Percentiles rank a stretch among this genome's conserved stretches.
These are phyloP conservation scores for Echria macrotheca DNA, from an alignment of 495 filamentous ascomycete species.

Conservation along the genomic window DNA sequence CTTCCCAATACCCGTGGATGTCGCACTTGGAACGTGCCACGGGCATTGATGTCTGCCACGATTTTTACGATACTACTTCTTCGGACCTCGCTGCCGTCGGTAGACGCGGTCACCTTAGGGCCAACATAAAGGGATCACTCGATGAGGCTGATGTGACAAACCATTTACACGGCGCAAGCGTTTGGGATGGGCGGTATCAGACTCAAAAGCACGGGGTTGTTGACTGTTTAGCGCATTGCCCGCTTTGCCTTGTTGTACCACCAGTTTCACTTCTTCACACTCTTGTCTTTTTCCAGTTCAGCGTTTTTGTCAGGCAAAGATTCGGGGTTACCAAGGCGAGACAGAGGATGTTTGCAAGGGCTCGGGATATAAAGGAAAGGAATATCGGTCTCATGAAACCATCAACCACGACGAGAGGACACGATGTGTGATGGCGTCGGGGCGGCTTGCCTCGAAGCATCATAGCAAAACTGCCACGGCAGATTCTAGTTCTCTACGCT, in stretches of 20 bases:
- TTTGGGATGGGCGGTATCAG: constrained; percentile 9
- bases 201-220: constrained; percentile 13
- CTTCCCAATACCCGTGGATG: constrained; percentile 30
- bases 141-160: constrained; percentile 12
- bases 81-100: constrained; percentile 4
- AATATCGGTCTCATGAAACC: not conserved
- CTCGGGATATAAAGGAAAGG: not conserved
- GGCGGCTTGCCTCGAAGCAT: no score
- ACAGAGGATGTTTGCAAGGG: no score
- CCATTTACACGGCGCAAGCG: constrained; percentile 11
- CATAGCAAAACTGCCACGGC: no score
- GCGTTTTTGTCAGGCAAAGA: constrained; percentile 17
- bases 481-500: constrained; percentile 44
- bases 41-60: constrained; percentile 34
- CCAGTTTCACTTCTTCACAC: constrained; percentile 10
- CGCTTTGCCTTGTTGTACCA: constrained; percentile 30
- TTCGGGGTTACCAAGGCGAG: no score
- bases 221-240: constrained; percentile 30
- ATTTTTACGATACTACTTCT: constrained; percentile 30
- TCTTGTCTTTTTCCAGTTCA: constrained; percentile 7
- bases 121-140: constrained; percentile 14
- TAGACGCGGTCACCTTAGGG: constrained; percentile 19
- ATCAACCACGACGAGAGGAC: not conserved
- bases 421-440: no score
- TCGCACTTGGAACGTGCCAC: constrained; percentile 31